Evolutionary conservation across 208 protist genomes (phyloP).

Genomic region (Leishmania major): DNA sequence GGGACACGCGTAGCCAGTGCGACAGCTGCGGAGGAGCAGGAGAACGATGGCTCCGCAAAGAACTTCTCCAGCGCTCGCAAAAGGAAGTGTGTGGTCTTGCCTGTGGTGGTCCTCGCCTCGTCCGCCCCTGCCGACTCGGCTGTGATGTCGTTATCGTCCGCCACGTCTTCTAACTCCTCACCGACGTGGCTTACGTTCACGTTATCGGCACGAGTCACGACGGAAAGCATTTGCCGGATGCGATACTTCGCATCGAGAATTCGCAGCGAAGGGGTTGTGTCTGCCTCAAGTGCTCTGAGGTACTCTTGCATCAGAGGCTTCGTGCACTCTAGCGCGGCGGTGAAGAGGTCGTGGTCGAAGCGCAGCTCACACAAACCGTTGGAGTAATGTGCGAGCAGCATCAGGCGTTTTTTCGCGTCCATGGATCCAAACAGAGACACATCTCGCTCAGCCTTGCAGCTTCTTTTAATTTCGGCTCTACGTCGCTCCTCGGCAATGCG

Average conservation of each 20-base stretch:
- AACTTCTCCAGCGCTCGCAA: slow-evolving; percentile 3
- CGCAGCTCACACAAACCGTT: slow-evolving; percentile 5
- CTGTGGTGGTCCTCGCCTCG: not conserved
- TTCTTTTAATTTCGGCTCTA: not conserved
- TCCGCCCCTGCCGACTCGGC: not conserved
- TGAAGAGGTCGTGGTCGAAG: not conserved
- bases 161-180: not conserved
- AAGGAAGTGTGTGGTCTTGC: not conserved
- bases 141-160: not conserved
- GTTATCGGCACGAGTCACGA: slow-evolving; percentile 1
- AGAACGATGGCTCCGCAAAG: not conserved
- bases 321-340: not conserved
- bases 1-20: not conserved
- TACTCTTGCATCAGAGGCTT: slow-evolving; percentile 22
- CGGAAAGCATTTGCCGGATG: not conserved
- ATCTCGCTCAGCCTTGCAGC: not conserved
- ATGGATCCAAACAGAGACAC: slow-evolving; percentile 12
- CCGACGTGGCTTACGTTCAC: not conserved
- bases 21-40: not conserved
- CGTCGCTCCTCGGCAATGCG: slow-evolving; percentile 9
- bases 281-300: slow-evolving; percentile 4
- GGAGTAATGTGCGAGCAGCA: slow-evolving; percentile 3
- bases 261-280: not conserved
- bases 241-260: slow-evolving; percentile 3
- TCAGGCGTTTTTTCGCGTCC: not conserved